Conservation (phyloP, 2,329 filamentous ascomycete species). For the Hypoxylon sp. region DNA sequence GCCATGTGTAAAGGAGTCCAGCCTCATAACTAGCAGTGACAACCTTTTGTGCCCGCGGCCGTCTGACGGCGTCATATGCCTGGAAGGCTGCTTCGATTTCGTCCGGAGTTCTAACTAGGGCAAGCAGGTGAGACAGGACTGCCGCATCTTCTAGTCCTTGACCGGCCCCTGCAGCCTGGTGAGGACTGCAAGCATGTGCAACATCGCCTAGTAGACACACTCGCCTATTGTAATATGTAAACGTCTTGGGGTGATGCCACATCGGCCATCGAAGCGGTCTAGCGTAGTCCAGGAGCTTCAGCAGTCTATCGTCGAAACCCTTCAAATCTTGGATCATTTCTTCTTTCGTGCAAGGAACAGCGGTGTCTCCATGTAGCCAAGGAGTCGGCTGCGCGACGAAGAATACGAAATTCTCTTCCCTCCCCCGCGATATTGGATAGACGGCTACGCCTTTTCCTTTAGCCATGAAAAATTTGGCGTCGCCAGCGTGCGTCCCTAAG, state of each 20-base stretch:
- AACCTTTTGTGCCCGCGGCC: conserved; percentile 51
- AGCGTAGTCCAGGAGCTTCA: conserved; percentile 47
- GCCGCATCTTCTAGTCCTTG: conserved; percentile 49
- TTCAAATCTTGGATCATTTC: conserved; percentile 47
- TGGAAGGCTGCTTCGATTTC: conserved; percentile 46
- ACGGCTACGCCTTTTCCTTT: conserved; percentile 42
- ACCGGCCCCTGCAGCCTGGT: conserved; percentile 48
- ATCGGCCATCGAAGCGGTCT: conserved; percentile 45
- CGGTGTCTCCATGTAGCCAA: conserved; percentile 42
- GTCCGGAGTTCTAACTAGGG: conserved; percentile 35
- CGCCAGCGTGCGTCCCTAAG: conserved; percentile 47
- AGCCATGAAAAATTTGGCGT: conserved; percentile 49
- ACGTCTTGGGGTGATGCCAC: conserved; percentile 47
- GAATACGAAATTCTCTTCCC: conserved; percentile 48
- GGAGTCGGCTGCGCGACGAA: conserved; percentile 39
- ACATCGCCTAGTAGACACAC: conserved; percentile 48
- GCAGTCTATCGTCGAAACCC: conserved; percentile 43
- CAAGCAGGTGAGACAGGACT: conserved; percentile 45
- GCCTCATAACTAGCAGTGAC: conserved; percentile 50
- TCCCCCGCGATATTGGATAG: conserved; percentile 48
- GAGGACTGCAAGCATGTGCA: conserved; percentile 47
- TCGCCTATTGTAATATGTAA: conserved; percentile 43
- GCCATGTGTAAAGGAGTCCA: conserved; percentile 49
- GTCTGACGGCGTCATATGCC: conserved; percentile 49
- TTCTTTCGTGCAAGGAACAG: conserved; percentile 45